A percentile compares a stretch with the other conserved stretches of the same genome.
phyloP scores from a whole-genome alignment of 768 basidiomycete species.

The Trametes villosa region DNA sequence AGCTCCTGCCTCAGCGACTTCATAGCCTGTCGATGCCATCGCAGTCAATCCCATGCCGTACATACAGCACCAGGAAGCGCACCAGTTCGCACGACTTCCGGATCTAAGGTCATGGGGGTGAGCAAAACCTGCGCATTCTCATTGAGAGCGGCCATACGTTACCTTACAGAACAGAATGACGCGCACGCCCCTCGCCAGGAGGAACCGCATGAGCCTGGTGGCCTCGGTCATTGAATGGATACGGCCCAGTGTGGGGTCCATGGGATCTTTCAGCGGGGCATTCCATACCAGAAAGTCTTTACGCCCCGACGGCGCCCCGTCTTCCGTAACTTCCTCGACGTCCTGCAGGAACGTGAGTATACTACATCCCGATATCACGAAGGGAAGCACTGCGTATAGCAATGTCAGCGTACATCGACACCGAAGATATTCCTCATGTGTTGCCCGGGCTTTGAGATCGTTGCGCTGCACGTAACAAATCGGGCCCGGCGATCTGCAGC shows the following conservation, averaged over 20 bases:
- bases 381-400: too few relatives aligned
- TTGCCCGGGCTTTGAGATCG: slow-evolving; percentile 71
- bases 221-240: slow-evolving; percentile 69
- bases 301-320: slow-evolving; percentile 80
- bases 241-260: slow-evolving; percentile 57
- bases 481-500: slow-evolving; percentile 53
- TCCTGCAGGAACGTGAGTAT: slow-evolving; percentile 38
- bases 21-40: slow-evolving; percentile 60
- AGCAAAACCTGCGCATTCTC: background rate
- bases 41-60: background rate
- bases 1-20: slow-evolving; percentile 73
- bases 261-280: slow-evolving; percentile 58
- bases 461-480: slow-evolving; percentile 89
- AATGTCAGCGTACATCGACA: slow-evolving; percentile 49
- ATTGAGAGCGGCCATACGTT: background rate
- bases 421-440: slow-evolving; percentile 84
- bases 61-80: slow-evolving; percentile 22
- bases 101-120: slow-evolving; percentile 48
- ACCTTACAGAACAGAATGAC: slow-evolving; percentile 92
- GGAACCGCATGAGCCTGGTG: slow-evolving; percentile 69
- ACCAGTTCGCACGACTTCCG: slow-evolving; percentile 84
- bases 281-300: slow-evolving; percentile 87
- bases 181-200: slow-evolving; percentile 82
- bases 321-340: slow-evolving; percentile 71
- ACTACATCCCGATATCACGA: background rate